Percentiles rank a stretch among this genome's conserved stretches.
These are phyloP conservation scores for Pyricularia sp. DNA, from an alignment of 2,329 filamentous ascomycete genomes.

Conservation along the genomic window DNA sequence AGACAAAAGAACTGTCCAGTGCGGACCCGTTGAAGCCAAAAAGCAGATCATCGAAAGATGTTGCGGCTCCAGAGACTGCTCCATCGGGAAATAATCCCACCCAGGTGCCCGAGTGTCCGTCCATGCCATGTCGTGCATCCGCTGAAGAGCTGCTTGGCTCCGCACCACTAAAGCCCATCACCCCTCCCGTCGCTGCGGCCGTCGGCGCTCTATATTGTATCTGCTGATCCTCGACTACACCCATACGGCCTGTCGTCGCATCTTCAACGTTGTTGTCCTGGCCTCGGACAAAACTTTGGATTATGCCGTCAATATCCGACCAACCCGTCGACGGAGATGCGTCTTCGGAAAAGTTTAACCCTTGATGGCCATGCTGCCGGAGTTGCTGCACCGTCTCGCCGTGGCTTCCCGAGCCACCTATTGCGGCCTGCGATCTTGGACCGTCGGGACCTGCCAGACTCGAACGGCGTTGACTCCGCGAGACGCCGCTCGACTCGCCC, in stretches of 20 bases:
- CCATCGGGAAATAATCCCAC: background rate
- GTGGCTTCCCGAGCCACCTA: background rate
- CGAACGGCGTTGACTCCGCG: background rate
- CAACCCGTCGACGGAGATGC: constrained; percentile 11
- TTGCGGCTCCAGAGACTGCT: background rate
- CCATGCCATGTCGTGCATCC: background rate
- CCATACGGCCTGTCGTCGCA: no score
- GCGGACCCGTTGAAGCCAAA: constrained; percentile 20
- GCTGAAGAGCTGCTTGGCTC: background rate
- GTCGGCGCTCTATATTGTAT: background rate
- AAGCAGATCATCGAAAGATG: constrained; percentile 17
- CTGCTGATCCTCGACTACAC: background rate
- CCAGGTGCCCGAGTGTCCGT: background rate
- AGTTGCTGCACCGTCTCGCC: background rate
- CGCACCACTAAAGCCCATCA: background rate
- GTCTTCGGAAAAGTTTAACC: background rate
- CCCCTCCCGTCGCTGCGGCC: no score
- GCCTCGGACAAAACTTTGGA: constrained; percentile 22
- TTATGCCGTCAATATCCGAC: constrained; percentile 25
- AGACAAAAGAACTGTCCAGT: constrained; percentile 12
- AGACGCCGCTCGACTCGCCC: background rate
- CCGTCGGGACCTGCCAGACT: background rate
- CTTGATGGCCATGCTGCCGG: background rate
- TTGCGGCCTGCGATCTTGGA: background rate
- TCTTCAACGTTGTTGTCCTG: constrained; percentile 8